Evolutionary conservation across 441 rosid genomes (phyloP).

Genomic region (Dalechampia spathulata): DNA sequence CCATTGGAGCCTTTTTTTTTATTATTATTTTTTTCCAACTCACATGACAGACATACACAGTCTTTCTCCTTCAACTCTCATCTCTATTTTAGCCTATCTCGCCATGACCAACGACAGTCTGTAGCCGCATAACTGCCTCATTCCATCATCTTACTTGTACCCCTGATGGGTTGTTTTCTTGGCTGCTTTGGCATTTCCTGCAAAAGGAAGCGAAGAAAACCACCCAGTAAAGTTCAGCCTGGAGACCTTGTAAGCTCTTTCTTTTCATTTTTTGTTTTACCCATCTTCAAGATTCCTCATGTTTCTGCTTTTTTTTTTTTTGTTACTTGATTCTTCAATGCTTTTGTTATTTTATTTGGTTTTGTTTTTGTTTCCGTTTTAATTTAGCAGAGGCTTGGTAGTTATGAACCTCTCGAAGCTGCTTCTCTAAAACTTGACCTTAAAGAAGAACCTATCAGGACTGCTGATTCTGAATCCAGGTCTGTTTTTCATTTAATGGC

Average conservation of each 20-base stretch:
- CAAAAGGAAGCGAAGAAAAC: slow-evolving; percentile 50
- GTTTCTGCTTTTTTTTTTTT: too few species aligned
- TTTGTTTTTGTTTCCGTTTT: not conserved
- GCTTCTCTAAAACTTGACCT: slow-evolving; percentile 20
- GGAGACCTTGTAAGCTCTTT: slow-evolving; percentile 42
- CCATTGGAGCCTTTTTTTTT: slow-evolving; percentile 45
- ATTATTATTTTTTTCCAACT: too few species aligned
- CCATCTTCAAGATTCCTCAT: not conserved
- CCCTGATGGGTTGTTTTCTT: slow-evolving; percentile 42
- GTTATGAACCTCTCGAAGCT: slow-evolving; percentile 60
- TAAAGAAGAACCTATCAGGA: slow-evolving; percentile 17
- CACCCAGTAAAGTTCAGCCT: slow-evolving; percentile 33
- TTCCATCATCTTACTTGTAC: not conserved
- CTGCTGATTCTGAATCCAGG: slow-evolving; percentile 34
- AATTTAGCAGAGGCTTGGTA: slow-evolving; percentile 39
- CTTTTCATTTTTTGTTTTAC: not conserved
- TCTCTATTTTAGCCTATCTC: not conserved
- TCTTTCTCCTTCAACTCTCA: not conserved
- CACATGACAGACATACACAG: not conserved
- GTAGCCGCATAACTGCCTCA: not conserved
- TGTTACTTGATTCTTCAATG: too few species aligned
- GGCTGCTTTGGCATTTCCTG: slow-evolving; percentile 68
- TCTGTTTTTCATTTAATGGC: slow-evolving; percentile 7
- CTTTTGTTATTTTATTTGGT: not conserved
- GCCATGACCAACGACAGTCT: slow-evolving; percentile 13